phyloP scores from a whole-genome alignment of 1,139 yeast genomes.

The Barnettozyma hawaiiensis region DNA sequence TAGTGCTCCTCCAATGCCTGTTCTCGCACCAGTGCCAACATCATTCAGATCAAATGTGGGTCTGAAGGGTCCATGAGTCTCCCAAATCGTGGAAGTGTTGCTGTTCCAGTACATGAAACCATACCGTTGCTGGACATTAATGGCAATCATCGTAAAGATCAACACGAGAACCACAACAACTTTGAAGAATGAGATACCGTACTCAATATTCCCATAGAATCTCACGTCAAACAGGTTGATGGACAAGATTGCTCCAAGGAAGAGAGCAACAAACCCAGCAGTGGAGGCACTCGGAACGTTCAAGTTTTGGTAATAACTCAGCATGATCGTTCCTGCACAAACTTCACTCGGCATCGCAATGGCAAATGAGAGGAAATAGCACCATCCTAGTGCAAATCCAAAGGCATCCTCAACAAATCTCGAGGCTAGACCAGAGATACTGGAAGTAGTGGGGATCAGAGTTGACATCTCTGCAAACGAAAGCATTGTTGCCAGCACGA shows the following conservation, averaged over 20 bases:
- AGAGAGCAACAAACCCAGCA: slow-evolving; percentile 64
- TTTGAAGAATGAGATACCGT: slow-evolving; percentile 54
- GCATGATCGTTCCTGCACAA: slow-evolving; percentile 71
- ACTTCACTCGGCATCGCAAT: slow-evolving; percentile 76
- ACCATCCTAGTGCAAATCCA: slow-evolving; percentile 78
- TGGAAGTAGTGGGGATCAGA: slow-evolving; percentile 74
- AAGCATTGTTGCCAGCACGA: slow-evolving; percentile 64
- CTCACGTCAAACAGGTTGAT: slow-evolving; percentile 62
- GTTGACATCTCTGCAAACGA: slow-evolving; percentile 88
- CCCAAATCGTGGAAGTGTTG: slow-evolving; percentile 42
- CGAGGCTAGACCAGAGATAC: slow-evolving; percentile 69
- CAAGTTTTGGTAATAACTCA: slow-evolving; percentile 56
- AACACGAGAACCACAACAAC: slow-evolving; percentile 49
- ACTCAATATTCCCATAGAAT: slow-evolving; percentile 73
- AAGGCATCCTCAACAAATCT: slow-evolving; percentile 82
- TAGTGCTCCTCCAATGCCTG: slow-evolving; percentile 54
- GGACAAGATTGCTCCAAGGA: slow-evolving; percentile 40
- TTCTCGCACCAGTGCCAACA: slow-evolving; percentile 38
- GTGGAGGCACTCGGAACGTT: slow-evolving; percentile 47
- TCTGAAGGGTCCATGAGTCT: slow-evolving; percentile 66
- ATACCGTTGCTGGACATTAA: slow-evolving; percentile 49
- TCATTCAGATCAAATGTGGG: slow-evolving; percentile 59
- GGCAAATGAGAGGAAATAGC: slow-evolving; percentile 70
- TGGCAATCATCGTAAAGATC: slow-evolving; percentile 57
- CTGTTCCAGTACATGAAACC: slow-evolving; percentile 68